These are phyloP conservation scores for Aspergillus haitiensis DNA, from an alignment of 495 filamentous ascomycete genomes.

Conservation along the genomic window DNA sequence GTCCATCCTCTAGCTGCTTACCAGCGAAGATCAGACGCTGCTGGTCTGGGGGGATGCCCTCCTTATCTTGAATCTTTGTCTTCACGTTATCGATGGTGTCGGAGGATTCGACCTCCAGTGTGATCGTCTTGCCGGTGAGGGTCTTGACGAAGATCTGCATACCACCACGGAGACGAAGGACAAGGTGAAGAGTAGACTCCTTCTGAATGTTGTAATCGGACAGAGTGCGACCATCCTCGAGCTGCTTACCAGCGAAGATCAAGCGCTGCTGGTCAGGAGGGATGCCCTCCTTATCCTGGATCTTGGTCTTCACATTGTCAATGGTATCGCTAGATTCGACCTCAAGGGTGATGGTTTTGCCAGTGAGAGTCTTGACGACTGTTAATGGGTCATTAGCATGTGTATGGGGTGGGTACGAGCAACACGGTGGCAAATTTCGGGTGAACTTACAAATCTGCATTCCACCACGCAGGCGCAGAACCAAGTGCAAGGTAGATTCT, in stretches of 20 bases:
- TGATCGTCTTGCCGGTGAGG: slow-evolving; percentile 71
- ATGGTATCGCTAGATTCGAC: slow-evolving; percentile 95
- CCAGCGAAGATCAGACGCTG: slow-evolving; percentile 95
- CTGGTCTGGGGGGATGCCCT: slow-evolving; percentile 92
- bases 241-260: slow-evolving; percentile 73
- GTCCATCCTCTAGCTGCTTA: slow-evolving; percentile 90
- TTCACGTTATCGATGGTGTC: slow-evolving; percentile 99
- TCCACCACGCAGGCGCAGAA: slow-evolving; percentile 95
- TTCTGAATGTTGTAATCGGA: slow-evolving; percentile 77
- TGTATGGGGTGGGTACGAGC: slow-evolving; percentile 5
- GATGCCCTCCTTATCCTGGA: slow-evolving; percentile 78
- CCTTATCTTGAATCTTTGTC: slow-evolving; percentile 97
- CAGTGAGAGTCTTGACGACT: slow-evolving; percentile 88
- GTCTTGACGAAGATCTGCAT: slow-evolving; percentile 78
- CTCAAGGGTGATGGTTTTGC: slow-evolving; percentile 98
- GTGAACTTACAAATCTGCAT: slow-evolving; percentile 89
- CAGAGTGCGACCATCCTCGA: slow-evolving; percentile 68
- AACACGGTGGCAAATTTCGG: slow-evolving; percentile 18
- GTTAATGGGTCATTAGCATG: slow-evolving; percentile 25
- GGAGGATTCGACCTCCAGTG: slow-evolving; percentile 68
- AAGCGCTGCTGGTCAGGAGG: slow-evolving; percentile 75
- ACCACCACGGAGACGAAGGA: slow-evolving; percentile 71
- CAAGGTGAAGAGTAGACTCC: slow-evolving; percentile 68
- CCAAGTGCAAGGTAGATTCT: slow-evolving; percentile 92
- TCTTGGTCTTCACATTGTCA: slow-evolving; percentile 88